A percentile compares a stretch with the other conserved stretches of the same genome.
Conservation (phyloP, 2,329 filamentous ascomycete species). For the Xylariaceae sp. region DNA sequence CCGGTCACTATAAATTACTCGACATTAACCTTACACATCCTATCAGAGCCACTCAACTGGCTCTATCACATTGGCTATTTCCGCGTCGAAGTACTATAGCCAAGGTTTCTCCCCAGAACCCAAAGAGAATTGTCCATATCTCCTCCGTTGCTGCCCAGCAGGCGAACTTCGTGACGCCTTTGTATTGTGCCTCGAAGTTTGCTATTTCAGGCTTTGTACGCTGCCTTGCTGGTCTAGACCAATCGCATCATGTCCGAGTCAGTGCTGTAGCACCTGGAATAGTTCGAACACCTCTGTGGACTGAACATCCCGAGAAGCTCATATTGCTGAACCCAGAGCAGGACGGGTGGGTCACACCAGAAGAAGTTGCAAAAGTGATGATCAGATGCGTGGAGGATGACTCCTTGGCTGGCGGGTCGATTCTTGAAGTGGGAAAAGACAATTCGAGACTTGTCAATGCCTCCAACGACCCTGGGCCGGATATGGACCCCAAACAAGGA, state of each 20-base stretch:
- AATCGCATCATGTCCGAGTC: conserved; percentile 41
- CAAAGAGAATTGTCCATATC: conserved; percentile 44
- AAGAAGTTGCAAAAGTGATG: conserved; percentile 50
- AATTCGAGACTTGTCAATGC: conserved; percentile 37
- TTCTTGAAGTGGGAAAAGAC: conserved; percentile 45
- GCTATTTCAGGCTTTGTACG: conserved; percentile 46
- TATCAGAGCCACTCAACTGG: conserved; percentile 45
- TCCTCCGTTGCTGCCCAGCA: conserved; percentile 42
- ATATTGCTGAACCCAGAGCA: conserved; percentile 37
- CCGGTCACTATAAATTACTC: conserved; percentile 39
- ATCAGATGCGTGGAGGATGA: conserved; percentile 41
- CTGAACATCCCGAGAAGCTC: conserved; percentile 48
- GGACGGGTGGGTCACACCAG: conserved; percentile 46
- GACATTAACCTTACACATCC: conserved; percentile 49
- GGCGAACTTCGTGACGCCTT: conserved; percentile 38
- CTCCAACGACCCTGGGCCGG: conserved; percentile 45
- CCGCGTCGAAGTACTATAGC: conserved; percentile 11
- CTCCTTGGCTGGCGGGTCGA: conserved; percentile 42
- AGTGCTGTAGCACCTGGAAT: conserved; percentile 49
- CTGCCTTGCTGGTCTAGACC: conserved; percentile 42
- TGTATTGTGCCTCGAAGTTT: conserved; percentile 46
- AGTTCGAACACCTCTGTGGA: conserved; percentile 50
- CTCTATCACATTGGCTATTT: conserved; percentile 42
- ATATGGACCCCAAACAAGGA: conserved; percentile 7
- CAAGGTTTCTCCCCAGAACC: conserved; percentile 30